These are phyloP conservation scores for Crithidia fasciculata DNA, from an alignment of 208 protist genomes.

Conservation along the genomic window DNA sequence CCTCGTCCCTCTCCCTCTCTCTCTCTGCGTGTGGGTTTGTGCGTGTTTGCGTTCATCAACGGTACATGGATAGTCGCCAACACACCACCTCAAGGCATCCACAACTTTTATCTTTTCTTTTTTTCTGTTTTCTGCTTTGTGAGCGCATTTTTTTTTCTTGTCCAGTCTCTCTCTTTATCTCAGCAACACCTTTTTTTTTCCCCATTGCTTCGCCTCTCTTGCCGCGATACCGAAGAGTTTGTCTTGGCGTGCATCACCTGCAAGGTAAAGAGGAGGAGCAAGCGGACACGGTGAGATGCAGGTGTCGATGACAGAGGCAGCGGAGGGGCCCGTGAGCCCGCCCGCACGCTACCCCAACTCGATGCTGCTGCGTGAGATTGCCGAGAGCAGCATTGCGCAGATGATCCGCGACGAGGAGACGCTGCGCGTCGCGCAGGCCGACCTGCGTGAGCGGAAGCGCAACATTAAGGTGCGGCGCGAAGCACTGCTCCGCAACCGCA, in stretches of 20 bases:
- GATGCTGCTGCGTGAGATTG: constrained; percentile 36
- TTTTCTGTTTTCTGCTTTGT: neutral
- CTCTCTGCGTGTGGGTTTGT: neutral
- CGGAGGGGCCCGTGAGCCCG: neutral
- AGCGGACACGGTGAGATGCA: too few species aligned
- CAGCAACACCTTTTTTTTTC: neutral
- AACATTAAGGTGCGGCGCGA: constrained; percentile 16
- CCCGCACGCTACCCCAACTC: constrained; percentile 30
- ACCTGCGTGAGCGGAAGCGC: constrained; percentile 24
- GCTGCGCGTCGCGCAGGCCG: constrained; percentile 27
- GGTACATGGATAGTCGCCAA: neutral
- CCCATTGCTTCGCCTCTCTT: neutral
- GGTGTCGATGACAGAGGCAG: neutral
- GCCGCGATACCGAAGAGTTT: too few species aligned
- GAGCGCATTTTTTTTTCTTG: neutral
- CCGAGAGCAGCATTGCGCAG: constrained; percentile 7
- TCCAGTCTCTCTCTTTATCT: neutral
- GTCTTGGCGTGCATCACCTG: neutral
- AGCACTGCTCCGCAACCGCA: constrained; percentile 13
- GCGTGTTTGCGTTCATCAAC: neutral
- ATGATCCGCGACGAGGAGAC: constrained; percentile 33
- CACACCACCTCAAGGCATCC: too few species aligned
- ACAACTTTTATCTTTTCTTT: neutral
- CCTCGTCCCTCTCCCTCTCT: neutral
- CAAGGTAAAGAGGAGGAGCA: neutral